Evolutionary conservation across 148 eudicot genomes (phyloP), one percentile per base, ranked within the genome.

Genomic region (Chenopodium berlandieri): DNA sequence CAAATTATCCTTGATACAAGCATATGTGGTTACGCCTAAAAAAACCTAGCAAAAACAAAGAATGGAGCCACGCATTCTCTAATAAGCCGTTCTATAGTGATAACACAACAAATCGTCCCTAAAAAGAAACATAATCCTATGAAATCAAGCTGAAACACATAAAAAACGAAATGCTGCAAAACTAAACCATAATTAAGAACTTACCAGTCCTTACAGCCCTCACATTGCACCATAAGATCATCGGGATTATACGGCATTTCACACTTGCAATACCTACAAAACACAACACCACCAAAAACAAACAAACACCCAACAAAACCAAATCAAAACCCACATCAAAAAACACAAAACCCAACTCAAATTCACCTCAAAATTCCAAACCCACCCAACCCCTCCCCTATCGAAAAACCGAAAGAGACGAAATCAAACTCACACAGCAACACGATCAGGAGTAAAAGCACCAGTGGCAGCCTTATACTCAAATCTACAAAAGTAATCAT

Each of bases 221-320:
- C 98, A 79, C 98, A 94, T 78, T 92, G 97, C 82, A 94, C 90
- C 98, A 92, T 92, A 58, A 94, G 89, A 79, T 94, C 94, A 63
- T 94, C 98, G 5, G 98, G 98, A 78, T 94, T 94, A 83, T 94
- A 92, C 2, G 98, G 98, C 98, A 94, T 94, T 81, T 94, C 98
- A 86, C 98, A 94, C 76, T 94, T 94, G 77, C 97, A 92, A 80
- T 91, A 94, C 87, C 98, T 94, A 91, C 89, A 72, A 76, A 78
- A 60, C 27, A 62, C 40, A 23, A 54, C 64, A 82, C 75, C 56
- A 83, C 79, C 64, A 80, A 31, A 60, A 67, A 80, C 34, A 76
- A 77, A 56, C 34, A 72, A 40, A 6, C 44, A 47, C 30, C 32
- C 64, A 81, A 20, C 75, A 54, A 60, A 82, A 72, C 63, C 27